These are phyloP conservation scores for Aspergillus melleus DNA, from an alignment of 2,329 filamentous ascomycete genomes.

Conservation along the genomic window DNA sequence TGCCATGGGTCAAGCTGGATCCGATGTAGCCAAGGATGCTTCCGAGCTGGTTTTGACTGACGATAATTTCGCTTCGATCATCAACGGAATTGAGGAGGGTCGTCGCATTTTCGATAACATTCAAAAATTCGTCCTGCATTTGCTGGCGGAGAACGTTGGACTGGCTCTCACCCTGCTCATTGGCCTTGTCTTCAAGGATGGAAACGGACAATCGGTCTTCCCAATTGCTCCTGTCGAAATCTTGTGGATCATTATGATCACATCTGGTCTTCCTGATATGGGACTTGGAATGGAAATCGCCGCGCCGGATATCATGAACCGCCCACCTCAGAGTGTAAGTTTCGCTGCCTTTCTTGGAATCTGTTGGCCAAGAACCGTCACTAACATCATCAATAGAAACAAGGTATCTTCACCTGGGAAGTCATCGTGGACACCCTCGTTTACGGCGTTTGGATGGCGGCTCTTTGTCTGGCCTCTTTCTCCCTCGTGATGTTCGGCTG, in stretches of 20 bases:
- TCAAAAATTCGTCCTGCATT: constrained; percentile 80
- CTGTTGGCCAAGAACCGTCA: neutral
- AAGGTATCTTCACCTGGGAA: constrained; percentile 75
- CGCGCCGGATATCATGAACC: constrained; percentile 72
- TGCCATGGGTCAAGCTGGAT: constrained; percentile 78
- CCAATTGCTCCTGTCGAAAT: constrained; percentile 83
- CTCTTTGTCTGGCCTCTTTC: constrained; percentile 65
- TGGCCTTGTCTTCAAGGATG: constrained; percentile 78
- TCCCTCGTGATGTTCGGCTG: constrained; percentile 64
- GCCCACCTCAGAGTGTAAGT: constrained; percentile 66
- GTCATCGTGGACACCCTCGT: constrained; percentile 77
- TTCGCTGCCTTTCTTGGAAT: neutral
- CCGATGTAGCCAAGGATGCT: constrained; percentile 74
- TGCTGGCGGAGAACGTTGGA: constrained; percentile 78
- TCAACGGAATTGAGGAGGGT: constrained; percentile 79
- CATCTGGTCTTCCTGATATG: constrained; percentile 83
- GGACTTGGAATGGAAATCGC: constrained; percentile 79
- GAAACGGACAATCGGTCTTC: constrained; percentile 72
- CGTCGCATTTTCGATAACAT: constrained; percentile 87
- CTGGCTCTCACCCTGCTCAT: constrained; percentile 80
- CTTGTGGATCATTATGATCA: constrained; percentile 93
- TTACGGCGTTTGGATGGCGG: constrained; percentile 76
- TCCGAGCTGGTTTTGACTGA: constrained; percentile 70
- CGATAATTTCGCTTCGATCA: constrained; percentile 85
- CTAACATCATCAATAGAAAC: constrained; percentile 40